A percentile compares a stretch with the other conserved stretches of the same genome.
Evolutionary conservation across 345 rosid species (phyloP).

Genomic region (Aquilaria yunnanensis): DNA sequence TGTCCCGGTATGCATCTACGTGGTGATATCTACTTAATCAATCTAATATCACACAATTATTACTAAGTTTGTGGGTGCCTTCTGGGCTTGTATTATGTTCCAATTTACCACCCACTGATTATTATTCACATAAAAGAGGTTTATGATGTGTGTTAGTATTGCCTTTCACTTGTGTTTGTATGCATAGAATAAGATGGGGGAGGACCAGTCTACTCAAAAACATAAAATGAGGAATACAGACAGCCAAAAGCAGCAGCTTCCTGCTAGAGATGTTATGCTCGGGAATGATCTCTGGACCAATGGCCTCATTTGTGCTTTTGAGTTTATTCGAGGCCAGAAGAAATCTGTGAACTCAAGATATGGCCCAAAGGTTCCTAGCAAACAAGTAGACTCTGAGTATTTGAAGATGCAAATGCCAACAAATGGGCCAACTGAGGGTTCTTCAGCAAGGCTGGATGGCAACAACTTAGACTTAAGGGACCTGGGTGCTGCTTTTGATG

Average conservation of each 20-base stretch:
- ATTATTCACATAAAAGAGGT: too few species aligned
- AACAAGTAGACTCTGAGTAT: conserved; percentile 15
- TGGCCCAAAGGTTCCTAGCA: conserved; percentile 19
- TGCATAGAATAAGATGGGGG: conserved; percentile 10
- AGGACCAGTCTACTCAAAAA: conserved; percentile 16
- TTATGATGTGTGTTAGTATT: too few species aligned
- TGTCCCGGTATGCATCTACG: too few species aligned
- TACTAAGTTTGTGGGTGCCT: too few species aligned
- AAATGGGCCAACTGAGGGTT: conserved; percentile 22
- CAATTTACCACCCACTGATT: too few species aligned
- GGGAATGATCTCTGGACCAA: conserved; percentile 72
- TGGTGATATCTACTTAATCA: too few species aligned
- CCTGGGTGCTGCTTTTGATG: conserved; percentile 29
- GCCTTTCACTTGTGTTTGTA: not conserved
- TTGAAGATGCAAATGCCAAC: conserved; percentile 15
- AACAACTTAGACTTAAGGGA: conserved; percentile 24
- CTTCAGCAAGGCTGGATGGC: conserved; percentile 17
- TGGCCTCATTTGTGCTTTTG: conserved; percentile 91
- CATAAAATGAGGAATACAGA: conserved; percentile 27
- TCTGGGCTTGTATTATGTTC: too few species aligned
- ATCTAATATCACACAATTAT: too few species aligned
- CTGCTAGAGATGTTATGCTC: conserved; percentile 33
- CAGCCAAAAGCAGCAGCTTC: conserved; percentile 6
- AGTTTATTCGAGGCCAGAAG: conserved; percentile 44
- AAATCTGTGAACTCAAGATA: conserved; percentile 16